Conservation (phyloP, 1,284 basidiomycete species). For the Fistulina hepatica region DNA sequence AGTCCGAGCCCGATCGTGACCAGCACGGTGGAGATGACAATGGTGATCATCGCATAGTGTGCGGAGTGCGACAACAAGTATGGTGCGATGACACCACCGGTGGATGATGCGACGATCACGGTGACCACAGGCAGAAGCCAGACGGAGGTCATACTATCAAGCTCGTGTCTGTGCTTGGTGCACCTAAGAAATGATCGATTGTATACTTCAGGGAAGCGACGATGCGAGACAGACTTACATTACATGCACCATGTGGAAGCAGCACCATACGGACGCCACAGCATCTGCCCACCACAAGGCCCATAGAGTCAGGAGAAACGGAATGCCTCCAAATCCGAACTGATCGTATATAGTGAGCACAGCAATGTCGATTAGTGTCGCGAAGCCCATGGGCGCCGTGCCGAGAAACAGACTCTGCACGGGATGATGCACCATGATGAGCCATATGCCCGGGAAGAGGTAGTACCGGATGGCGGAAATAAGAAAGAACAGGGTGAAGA, state of each 20-base stretch:
- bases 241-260: constrained; percentile 53
- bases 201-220: constrained; percentile 1
- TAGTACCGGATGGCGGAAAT: background rate
- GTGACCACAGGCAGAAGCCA: constrained; percentile 70
- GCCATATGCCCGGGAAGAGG: constrained; percentile 29
- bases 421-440: constrained; percentile 47
- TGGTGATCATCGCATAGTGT: constrained; percentile 42
- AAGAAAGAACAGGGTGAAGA: constrained; percentile 48
- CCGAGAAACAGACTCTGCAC: constrained; percentile 58
- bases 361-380: constrained; percentile 50
- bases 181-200: constrained; percentile 33
- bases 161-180: constrained; percentile 46
- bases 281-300: constrained; percentile 67
- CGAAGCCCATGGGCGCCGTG: constrained; percentile 54
- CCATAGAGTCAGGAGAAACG: constrained; percentile 54
- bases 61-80: constrained; percentile 35
- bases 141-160: constrained; percentile 44
- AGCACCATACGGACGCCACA: constrained; percentile 43
- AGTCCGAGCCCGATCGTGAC: constrained; percentile 49
- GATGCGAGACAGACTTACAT: constrained; percentile 35
- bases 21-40: constrained; percentile 40
- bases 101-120: constrained; percentile 55
- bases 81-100: constrained; percentile 49
- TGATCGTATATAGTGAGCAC: constrained; percentile 30
- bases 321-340: constrained; percentile 35